Conservation (phyloP, 2,329 filamentous ascomycete genomes). For the Zymoseptoria tritici region DNA sequence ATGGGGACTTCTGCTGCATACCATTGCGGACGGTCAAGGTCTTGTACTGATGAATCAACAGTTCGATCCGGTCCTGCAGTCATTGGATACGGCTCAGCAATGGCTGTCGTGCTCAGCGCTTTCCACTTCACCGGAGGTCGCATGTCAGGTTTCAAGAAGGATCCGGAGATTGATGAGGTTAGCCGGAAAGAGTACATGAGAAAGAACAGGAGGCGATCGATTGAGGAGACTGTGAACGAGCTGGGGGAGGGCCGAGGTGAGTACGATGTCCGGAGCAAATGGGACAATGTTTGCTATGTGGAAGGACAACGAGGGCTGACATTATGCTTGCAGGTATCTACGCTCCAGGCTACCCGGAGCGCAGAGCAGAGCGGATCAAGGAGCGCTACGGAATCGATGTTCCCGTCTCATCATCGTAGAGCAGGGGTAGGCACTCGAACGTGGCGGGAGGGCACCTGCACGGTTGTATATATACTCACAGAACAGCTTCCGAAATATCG, state of each 20-base stretch:
- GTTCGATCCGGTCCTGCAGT: slow-evolving; percentile 59
- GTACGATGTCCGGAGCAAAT: slow-evolving; percentile 9
- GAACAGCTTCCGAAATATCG: no score
- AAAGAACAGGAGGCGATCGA: slow-evolving; percentile 64
- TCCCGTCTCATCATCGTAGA: slow-evolving; percentile 14
- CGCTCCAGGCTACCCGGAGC: slow-evolving; percentile 74
- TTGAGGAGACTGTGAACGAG: slow-evolving; percentile 71
- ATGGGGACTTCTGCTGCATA: not conserved
- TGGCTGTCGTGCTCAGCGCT: slow-evolving; percentile 52
- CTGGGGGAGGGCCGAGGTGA: slow-evolving; percentile 82
- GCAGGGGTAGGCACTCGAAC: not conserved
- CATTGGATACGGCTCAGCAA: slow-evolving; percentile 57
- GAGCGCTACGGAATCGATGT: slow-evolving; percentile 85
- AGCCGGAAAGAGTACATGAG: slow-evolving; percentile 67
- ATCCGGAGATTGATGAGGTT: slow-evolving; percentile 62
- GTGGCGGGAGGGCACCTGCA: not conserved
- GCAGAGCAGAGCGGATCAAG: slow-evolving; percentile 72
- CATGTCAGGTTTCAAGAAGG: slow-evolving; percentile 48
- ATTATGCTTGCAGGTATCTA: slow-evolving; percentile 56
- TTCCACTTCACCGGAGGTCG: slow-evolving; percentile 62
- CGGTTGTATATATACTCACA: not conserved
- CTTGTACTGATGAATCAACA: slow-evolving; percentile 8
- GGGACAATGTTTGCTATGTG: not conserved
- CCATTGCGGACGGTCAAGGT: not conserved
- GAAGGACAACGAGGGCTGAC: slow-evolving; percentile 6